phyloP scores from a whole-genome alignment of 208 protist species.

The Crithidia acanthocephali region DNA sequence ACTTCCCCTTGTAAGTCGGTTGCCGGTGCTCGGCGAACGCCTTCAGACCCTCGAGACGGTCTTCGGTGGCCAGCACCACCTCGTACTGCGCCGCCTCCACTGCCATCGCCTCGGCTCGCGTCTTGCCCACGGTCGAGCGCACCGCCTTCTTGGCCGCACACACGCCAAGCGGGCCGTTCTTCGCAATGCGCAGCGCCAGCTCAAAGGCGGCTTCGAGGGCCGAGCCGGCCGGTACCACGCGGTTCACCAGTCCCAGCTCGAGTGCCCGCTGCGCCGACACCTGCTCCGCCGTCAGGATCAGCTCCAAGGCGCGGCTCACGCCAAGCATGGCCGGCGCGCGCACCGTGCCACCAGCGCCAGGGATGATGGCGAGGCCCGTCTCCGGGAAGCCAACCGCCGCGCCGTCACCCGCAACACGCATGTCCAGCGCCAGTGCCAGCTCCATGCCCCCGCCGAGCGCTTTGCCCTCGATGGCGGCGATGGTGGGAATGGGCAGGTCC shows the following conservation, averaged over 20 bases:
- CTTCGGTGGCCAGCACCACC: constrained; percentile 85
- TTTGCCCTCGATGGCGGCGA: constrained; percentile 85
- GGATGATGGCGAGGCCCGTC: constrained; percentile 92
- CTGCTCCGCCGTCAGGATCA: constrained; percentile 88
- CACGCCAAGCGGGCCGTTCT: constrained; percentile 88
- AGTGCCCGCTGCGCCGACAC: constrained; percentile 59
- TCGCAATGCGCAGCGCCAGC: constrained; percentile 56
- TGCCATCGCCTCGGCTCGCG: constrained; percentile 64
- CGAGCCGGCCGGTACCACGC: constrained; percentile 50
- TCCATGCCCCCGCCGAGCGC: constrained; percentile 93
- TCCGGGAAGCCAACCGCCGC: constrained; percentile 84
- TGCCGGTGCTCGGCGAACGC: constrained; percentile 93
- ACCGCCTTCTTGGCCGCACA: constrained; percentile 87
- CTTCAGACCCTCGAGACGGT: constrained; percentile 88
- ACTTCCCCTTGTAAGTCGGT: constrained; percentile 89
- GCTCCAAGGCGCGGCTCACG: constrained; percentile 78
- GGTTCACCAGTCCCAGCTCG: constrained; percentile 80
- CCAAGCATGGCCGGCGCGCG: constrained; percentile 84
- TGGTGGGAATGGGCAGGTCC: constrained; percentile 77
- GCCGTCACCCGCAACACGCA: constrained; percentile 62
- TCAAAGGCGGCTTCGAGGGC: constrained; percentile 37
- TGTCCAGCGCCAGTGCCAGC: constrained; percentile 85
- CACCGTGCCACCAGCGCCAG: constrained; percentile 92
- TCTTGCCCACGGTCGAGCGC: constrained; percentile 53
- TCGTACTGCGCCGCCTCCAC: constrained; percentile 84